phyloP scores from a whole-genome alignment of 441 rosid genomes.

The Kokia cookei region DNA sequence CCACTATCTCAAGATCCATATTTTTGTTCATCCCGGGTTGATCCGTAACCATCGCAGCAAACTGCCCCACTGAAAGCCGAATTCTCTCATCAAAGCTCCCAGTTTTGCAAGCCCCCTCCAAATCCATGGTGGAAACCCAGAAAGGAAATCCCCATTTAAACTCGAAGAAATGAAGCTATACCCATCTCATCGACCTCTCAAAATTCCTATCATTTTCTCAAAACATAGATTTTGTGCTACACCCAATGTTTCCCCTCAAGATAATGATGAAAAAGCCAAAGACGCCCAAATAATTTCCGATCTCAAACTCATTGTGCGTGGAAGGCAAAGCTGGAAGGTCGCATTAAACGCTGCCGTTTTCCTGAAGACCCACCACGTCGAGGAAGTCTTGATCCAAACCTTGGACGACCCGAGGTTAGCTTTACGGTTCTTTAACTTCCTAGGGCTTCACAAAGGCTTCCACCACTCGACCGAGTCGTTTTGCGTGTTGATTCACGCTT shows the following conservation, averaged over 20 bases:
- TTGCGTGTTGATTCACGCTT: slow-evolving; percentile 68
- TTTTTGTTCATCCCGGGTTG: neutral
- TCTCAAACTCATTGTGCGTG: slow-evolving; percentile 47
- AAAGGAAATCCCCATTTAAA: neutral
- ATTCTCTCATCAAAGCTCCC: neutral
- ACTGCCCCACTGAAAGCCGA: neutral
- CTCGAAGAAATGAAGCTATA: slow-evolving; percentile 36
- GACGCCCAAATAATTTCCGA: slow-evolving; percentile 39
- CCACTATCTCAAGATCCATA: neutral
- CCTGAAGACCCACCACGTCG: slow-evolving; percentile 58
- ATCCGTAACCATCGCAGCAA: neutral
- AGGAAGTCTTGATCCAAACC: slow-evolving; percentile 46
- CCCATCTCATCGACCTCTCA: slow-evolving; percentile 16
- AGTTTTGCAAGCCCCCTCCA: neutral
- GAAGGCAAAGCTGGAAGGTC: slow-evolving; percentile 61
- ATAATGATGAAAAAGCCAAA: slow-evolving; percentile 18
- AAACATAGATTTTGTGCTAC: slow-evolving; percentile 19
- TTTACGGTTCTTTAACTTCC: slow-evolving; percentile 77
- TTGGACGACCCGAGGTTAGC: slow-evolving; percentile 70
- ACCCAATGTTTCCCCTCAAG: slow-evolving; percentile 9
- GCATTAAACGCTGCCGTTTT: slow-evolving; percentile 44
- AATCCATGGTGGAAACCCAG: neutral
- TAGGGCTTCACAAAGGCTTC: slow-evolving; percentile 67
- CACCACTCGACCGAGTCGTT: slow-evolving; percentile 68
- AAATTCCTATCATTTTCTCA: slow-evolving; percentile 10